Conservation (phyloP, 805 yeast species). For the Pichia sporocuriosa region DNA sequence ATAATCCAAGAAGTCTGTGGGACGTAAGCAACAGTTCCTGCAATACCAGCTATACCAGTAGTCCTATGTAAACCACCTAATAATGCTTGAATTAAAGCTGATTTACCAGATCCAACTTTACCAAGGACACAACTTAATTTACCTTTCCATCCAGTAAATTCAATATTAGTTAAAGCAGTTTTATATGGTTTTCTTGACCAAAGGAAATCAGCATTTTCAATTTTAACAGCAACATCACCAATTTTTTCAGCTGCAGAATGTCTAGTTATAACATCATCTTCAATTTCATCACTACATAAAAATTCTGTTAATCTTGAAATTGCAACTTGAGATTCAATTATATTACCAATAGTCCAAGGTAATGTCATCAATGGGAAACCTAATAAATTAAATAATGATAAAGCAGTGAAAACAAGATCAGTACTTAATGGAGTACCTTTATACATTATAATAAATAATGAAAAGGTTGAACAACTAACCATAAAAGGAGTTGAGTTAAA, state of each 20-base stretch:
- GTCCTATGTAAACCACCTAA: conserved; percentile 43
- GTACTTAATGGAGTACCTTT: conserved; percentile 66
- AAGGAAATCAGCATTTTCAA: conserved; percentile 63
- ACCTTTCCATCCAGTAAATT: conserved; percentile 46
- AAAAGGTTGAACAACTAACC: conserved; percentile 87
- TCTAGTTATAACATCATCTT: conserved; percentile 53
- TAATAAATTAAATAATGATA: conserved; percentile 79
- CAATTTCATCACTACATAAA: conserved; percentile 72
- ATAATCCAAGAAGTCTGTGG: conserved; percentile 89
- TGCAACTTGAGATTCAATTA: conserved; percentile 87
- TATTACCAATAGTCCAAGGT: conserved; percentile 81
- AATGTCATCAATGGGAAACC: conserved; percentile 88
- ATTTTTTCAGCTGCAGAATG: conserved; percentile 38
- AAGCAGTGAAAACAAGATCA: conserved; percentile 87
- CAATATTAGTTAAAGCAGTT: conserved; percentile 42
- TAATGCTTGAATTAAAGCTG: conserved; percentile 48
- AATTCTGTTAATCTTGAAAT: conserved; percentile 66
- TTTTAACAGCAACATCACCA: conserved; percentile 64
- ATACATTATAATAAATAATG: conserved; percentile 51
- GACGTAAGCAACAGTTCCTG: conserved; percentile 53
- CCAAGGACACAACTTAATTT: conserved; percentile 57
- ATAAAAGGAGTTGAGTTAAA: conserved; percentile 85
- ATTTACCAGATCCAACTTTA: conserved; percentile 62
- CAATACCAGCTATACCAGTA: conserved; percentile 29
- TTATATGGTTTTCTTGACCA: conserved; percentile 75